These are phyloP conservation scores for Nannizziopsis arthrosporioides DNA, from an alignment of 2,329 filamentous ascomycete genomes.

Conservation along the genomic window DNA sequence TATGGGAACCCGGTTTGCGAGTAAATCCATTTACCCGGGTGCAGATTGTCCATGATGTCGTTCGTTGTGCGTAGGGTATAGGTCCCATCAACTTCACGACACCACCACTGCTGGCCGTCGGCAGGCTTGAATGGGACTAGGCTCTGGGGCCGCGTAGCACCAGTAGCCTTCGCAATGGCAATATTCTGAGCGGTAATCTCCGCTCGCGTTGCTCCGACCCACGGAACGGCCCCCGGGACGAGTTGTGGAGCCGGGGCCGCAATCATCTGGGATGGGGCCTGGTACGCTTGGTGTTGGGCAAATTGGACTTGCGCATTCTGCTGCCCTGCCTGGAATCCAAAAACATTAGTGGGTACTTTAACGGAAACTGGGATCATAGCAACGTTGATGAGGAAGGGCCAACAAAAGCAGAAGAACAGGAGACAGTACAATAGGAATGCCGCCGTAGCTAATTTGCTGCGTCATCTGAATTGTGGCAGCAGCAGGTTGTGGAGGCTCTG, in stretches of 20 bases:
- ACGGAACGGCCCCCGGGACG: constrained; percentile 12
- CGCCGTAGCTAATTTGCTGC: constrained; percentile 10
- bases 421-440: constrained; percentile 10
- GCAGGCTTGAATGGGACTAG: constrained; percentile 24
- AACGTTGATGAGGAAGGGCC: background rate
- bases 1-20: constrained; percentile 11
- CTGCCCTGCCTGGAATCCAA: constrained; percentile 2
- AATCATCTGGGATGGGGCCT: constrained; percentile 7
- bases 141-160: constrained; percentile 18
- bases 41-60: constrained; percentile 21
- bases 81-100: constrained; percentile 26
- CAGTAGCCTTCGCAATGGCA: constrained; percentile 18
- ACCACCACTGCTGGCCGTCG: constrained; percentile 25
- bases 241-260: background rate
- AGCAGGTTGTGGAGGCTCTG: constrained; percentile 5
- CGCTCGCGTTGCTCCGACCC: constrained; percentile 16
- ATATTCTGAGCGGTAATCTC: constrained; percentile 24
- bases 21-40: constrained; percentile 22
- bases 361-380: background rate
- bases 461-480: constrained; percentile 10
- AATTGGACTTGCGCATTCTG: constrained; percentile 6
- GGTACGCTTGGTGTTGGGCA: constrained; percentile 5
- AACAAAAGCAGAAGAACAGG: background rate
- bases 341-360: background rate
- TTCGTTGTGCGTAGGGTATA: constrained; percentile 25